phyloP scores from a whole-genome alignment of 345 rosid species.

The Mallotus nudiflorus region DNA sequence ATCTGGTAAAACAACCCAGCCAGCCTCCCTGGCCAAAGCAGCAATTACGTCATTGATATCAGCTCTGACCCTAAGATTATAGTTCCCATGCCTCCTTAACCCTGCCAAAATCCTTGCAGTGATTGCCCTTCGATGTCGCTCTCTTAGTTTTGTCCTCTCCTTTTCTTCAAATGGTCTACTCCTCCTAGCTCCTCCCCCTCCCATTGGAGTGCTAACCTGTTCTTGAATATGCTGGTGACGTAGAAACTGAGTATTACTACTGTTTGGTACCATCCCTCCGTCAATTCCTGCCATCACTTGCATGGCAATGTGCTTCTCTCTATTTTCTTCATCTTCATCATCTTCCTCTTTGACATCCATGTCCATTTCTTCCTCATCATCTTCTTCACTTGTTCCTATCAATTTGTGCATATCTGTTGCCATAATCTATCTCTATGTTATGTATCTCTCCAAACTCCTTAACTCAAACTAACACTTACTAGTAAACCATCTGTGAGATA shows the following conservation, averaged over 20 bases:
- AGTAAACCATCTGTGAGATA: constrained; percentile 16
- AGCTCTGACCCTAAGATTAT: constrained; percentile 98
- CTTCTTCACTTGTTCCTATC: constrained; percentile 77
- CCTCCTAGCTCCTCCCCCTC: constrained; percentile 65
- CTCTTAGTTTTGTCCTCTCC: constrained; percentile 95
- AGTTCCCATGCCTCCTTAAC: constrained; percentile 92
- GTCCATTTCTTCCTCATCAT: constrained; percentile 88
- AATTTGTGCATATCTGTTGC: constrained; percentile 81
- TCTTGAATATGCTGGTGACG: constrained; percentile 69
- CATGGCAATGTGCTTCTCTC: constrained; percentile 49
- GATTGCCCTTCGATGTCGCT: constrained; percentile 93
- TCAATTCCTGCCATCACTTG: constrained; percentile 51
- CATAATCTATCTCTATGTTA: constrained; percentile 41
- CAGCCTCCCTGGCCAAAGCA: constrained; percentile 99
- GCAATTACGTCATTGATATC: constrained; percentile 98
- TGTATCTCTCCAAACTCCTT: constrained; percentile 11
- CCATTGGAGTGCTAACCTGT: constrained; percentile 71
- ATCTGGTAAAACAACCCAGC: constrained; percentile 99
- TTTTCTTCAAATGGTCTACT: constrained; percentile 89
- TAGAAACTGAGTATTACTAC: constrained; percentile 56
- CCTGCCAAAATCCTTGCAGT: constrained; percentile 99
- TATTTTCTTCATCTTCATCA: constrained; percentile 49
- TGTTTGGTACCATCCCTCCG: constrained; percentile 41
- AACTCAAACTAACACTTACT: constrained; percentile 23
- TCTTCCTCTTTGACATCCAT: constrained; percentile 93